Evolutionary conservation across 2,329 filamentous ascomycete genomes (phyloP), one percentile per base, ranked within the genome.

Genomic region (Cladosporium sp.): DNA sequence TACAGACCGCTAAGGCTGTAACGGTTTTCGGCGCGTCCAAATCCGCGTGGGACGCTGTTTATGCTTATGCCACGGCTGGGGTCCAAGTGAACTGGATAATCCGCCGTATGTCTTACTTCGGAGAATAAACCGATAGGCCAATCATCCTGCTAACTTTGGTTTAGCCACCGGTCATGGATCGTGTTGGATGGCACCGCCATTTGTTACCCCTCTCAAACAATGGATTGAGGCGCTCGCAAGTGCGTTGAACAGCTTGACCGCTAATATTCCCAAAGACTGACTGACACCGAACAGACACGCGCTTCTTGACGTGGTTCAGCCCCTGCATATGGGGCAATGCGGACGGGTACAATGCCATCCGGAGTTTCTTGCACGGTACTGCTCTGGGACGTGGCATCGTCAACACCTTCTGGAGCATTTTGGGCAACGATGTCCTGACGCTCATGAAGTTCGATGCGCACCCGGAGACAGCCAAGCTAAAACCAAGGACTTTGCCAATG

Each of bases 321-420:
- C 91, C 91, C 0, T 93, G 90, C 73, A 83, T 90, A 18, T 93
- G 89, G 88, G 89, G 88, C 4, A 80, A 82, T 1, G 84, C 82
- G 1, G 88, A 88, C 71, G 89, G 88, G 1, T 89, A 84, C 69
- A 78, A 81, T 16, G 78, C 77, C 14, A 78, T 86, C 2, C 82
- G 87, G 4, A 72, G 76, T 12, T 85, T 89, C 66, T 78, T 88
- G 58, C 87, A 90, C 68, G 79, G 81, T 28, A 89, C 85, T 0
- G 76, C 79, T 40, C 62, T 89, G 1, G 88, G 88, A 2, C 82
- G 86, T 0, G 79, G 78, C 58, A 75, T 90, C 26, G 83, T 86
- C 3, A 79, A 84, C 49, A 73, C 75, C 0, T 88, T 88, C 73
- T 89, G 86, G 86, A 69, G 74, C 14, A 79, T 86, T 1, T 77